Conservation (phyloP, 306 rosid species). For the Lotus japonicus region DNA sequence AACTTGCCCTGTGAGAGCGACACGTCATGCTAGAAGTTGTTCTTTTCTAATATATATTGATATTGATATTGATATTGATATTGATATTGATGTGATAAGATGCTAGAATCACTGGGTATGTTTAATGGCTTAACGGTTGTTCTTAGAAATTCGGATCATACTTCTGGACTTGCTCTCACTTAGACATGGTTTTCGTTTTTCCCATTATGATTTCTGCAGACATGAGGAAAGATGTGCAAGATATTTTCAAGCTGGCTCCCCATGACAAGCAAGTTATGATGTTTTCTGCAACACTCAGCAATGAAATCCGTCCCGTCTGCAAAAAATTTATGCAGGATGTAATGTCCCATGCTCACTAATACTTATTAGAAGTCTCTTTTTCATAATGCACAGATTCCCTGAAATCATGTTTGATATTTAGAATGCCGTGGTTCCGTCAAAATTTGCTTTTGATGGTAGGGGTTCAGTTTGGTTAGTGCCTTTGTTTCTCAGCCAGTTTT, state of each 20-base stretch:
- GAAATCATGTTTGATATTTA: conserved; percentile 36
- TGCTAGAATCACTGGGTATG: conserved; percentile 96
- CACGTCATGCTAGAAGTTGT: no score
- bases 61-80: no score
- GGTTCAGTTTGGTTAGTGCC: conserved; percentile 10
- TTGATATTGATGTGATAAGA: conserved; percentile 99
- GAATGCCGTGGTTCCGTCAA: conserved; percentile 33
- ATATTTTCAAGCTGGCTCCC: conserved; percentile 97
- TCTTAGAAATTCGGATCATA: neutral
- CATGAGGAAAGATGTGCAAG: conserved; percentile 98
- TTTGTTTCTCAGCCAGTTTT: conserved; percentile 13
- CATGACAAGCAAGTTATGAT: conserved; percentile 99
- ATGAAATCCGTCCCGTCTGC: conserved; percentile 99
- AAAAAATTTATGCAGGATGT: conserved; percentile 99
- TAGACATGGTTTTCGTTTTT: neutral
- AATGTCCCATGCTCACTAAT: conserved; percentile 84
- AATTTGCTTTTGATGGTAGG: conserved; percentile 22
- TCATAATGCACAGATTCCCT: conserved; percentile 48
- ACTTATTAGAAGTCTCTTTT: conserved; percentile 84
- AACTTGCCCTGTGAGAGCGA: no score
- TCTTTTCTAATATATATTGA: no score
- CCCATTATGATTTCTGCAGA: conserved; percentile 40
- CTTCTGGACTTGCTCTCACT: neutral
- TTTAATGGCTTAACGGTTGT: neutral
- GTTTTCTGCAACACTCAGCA: conserved; percentile 99